A percentile compares a stretch with the other conserved stretches of the same genome.
phyloP scores from a whole-genome alignment of 1,139 yeast genomes.

The Groenewaldozyma auringiensis region DNA sequence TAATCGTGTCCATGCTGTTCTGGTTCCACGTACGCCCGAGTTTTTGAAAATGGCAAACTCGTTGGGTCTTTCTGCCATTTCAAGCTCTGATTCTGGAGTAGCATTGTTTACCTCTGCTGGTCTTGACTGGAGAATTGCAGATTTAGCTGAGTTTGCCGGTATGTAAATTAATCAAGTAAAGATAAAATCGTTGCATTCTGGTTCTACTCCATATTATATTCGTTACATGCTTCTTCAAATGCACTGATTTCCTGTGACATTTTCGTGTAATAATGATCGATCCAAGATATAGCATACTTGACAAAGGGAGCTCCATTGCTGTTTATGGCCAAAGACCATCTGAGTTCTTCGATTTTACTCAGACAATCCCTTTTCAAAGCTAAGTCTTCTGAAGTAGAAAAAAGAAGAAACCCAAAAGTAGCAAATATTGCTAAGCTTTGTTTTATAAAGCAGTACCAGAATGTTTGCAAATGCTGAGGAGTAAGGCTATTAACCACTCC shows the following conservation, averaged over 20 bases:
- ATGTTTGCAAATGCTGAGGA: constrained; percentile 71
- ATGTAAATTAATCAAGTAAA: too few species aligned
- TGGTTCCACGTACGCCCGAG: not conserved
- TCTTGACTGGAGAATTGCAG: constrained; percentile 14
- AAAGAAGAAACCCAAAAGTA: constrained; percentile 44
- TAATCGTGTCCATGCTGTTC: not conserved
- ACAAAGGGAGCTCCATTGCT: constrained; percentile 24
- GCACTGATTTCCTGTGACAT: constrained; percentile 8
- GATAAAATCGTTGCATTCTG: not conserved
- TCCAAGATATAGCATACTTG: constrained; percentile 23
- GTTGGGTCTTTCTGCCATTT: constrained; percentile 5
- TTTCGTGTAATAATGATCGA: constrained; percentile 19
- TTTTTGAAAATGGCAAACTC: constrained; percentile 3
- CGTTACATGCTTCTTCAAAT: not conserved
- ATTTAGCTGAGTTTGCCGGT: constrained; percentile 4
- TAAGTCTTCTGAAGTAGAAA: constrained; percentile 15
- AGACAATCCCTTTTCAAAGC: constrained; percentile 16
- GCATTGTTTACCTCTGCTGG: constrained; percentile 14
- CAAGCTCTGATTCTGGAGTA: constrained; percentile 6
- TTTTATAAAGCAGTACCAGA: constrained; percentile 76
- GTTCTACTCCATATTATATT: not conserved
- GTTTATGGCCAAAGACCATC: constrained; percentile 25
- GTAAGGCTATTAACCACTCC: constrained; percentile 68
- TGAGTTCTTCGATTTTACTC: constrained; percentile 23
- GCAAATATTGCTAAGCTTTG: constrained; percentile 69